Conservation (phyloP, 495 filamentous ascomycete genomes). For the Aspergillus avenaceus region DNA sequence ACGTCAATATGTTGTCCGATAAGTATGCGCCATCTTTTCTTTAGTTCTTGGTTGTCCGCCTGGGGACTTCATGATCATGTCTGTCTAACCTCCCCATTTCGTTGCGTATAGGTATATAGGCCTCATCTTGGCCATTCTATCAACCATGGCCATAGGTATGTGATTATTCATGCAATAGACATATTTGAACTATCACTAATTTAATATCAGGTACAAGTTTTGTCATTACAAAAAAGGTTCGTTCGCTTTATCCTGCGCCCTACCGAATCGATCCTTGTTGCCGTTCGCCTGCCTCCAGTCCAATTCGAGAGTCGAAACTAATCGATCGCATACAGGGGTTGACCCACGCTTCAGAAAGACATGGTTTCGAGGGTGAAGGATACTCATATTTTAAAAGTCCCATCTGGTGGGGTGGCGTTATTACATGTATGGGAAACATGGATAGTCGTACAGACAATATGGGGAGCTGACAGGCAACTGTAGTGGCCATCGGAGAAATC, state of each 20-base stretch:
- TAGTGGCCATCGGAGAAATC: conserved; percentile 79
- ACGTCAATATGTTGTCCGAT: conserved; percentile 70
- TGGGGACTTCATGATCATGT: conserved; percentile 8
- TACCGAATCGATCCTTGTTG: conserved; percentile 7
- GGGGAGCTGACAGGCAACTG: conserved; percentile 15
- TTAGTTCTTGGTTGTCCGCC: neutral
- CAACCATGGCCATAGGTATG: conserved; percentile 91
- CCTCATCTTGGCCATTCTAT: conserved; percentile 80
- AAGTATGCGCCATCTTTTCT: conserved; percentile 56
- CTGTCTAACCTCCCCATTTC: conserved; percentile 30
- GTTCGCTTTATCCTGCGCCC: conserved; percentile 15
- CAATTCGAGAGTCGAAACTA: conserved; percentile 7
- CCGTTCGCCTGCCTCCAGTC: neutral
- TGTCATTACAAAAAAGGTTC: conserved; percentile 89
- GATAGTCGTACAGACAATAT: neutral
- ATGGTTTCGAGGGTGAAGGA: conserved; percentile 96
- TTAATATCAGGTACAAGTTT: conserved; percentile 71
- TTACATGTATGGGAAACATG: conserved; percentile 60
- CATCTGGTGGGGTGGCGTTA: conserved; percentile 91
- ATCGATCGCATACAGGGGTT: conserved; percentile 59
- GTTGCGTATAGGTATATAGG: conserved; percentile 74
- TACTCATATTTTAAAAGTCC: conserved; percentile 90
- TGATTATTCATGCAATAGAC: conserved; percentile 5
- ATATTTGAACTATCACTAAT: conserved; percentile 11
- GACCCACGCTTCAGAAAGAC: conserved; percentile 79